Conservation (phyloP, 768 basidiomycete genomes). For the Steccherinum ochraceum region DNA sequence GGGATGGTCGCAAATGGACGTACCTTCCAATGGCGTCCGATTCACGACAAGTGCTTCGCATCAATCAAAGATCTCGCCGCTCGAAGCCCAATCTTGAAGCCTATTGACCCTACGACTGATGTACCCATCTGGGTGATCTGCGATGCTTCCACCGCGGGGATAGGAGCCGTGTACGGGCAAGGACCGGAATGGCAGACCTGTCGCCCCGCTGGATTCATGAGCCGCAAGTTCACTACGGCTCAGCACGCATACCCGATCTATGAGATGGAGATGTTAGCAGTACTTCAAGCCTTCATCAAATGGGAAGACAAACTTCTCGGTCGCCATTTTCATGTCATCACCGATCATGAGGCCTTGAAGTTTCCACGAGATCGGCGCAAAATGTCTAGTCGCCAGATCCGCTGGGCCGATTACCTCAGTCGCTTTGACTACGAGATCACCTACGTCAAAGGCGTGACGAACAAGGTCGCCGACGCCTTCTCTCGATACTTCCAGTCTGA, state of each 20-base stretch:
- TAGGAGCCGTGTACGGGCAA: conserved; percentile 14
- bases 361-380: conserved; percentile 7
- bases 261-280: conserved; percentile 29
- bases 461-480: conserved; percentile 15
- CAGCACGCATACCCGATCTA: conserved; percentile 21
- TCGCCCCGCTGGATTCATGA: conserved; percentile 4
- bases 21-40: conserved; percentile 21
- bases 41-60: conserved; percentile 21
- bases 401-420: conserved; percentile 13
- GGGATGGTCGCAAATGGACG: conserved; percentile 21
- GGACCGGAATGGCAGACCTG: conserved; percentile 4
- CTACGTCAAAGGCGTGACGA: conserved; percentile 22
- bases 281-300: conserved; percentile 4
- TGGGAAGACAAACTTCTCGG: conserved; percentile 1
- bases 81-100: conserved; percentile 6
- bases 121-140: conserved; percentile 2
- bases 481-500: not conserved
- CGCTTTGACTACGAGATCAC: conserved; percentile 23
- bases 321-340: not conserved
- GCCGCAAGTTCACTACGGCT: conserved; percentile 1
- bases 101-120: conserved; percentile 5
- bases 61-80: conserved; percentile 3
- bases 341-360: conserved; percentile 4
- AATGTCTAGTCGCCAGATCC: not conserved
- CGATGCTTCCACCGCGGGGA: conserved; percentile 10